Evolutionary conservation across 257 asterid genomes (phyloP).

Genomic region (Gardenia jasminoides): DNA sequence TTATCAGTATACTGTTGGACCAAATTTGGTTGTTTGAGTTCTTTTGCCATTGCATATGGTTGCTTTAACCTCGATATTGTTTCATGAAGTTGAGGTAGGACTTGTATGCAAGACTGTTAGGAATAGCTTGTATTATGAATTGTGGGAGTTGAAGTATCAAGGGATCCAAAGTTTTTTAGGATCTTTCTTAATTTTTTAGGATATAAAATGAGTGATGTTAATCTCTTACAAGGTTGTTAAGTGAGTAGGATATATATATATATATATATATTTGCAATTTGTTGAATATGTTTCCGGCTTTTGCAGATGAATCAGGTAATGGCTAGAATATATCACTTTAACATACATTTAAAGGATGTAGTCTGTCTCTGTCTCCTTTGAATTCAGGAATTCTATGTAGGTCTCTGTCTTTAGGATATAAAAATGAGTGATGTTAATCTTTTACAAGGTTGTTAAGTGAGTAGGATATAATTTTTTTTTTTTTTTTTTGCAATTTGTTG

Average conservation of each 20-base stretch:
- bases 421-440: not conserved
- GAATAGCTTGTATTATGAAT: not conserved
- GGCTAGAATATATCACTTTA: not conserved
- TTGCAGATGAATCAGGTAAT: not conserved
- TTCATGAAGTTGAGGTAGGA: not conserved
- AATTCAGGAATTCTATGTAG: too few relatives aligned
- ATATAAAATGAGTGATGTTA: not conserved
- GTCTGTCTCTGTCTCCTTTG: not conserved
- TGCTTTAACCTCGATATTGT: not conserved
- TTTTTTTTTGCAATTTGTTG: not conserved
- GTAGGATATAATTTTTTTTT: not conserved
- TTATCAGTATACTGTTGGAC: not conserved
- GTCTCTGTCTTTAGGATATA: too few relatives aligned
- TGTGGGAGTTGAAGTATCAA: not conserved
- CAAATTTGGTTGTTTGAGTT: not conserved
- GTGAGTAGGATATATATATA: not conserved
- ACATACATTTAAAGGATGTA: not conserved
- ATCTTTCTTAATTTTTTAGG: not conserved
- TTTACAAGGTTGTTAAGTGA: not conserved
- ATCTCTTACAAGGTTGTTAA: not conserved
- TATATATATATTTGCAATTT: not conserved
- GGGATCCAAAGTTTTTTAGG: not conserved
- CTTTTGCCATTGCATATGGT: not conserved
- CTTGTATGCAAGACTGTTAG: not conserved
- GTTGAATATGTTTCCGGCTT: not conserved